Evolutionary conservation across 192 early-diverging fungal species (phyloP).

Genomic region (Jimgerdemannia flammicorona): DNA sequence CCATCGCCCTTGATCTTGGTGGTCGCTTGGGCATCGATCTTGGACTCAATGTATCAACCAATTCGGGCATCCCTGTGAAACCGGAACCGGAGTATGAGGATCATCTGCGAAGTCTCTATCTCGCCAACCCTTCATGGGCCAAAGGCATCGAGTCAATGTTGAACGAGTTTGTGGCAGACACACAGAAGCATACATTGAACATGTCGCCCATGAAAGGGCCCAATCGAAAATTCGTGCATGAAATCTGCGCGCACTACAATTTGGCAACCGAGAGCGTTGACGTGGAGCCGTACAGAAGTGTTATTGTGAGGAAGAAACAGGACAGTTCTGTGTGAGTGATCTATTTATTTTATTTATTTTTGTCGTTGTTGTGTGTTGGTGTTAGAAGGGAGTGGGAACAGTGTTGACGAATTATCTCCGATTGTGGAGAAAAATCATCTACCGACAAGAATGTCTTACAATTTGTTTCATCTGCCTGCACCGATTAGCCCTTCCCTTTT

Average conservation of each 20-base stretch:
- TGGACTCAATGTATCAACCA: not conserved
- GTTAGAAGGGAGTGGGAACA: not conserved
- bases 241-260: conserved; percentile 69
- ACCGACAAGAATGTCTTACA: conserved; percentile 1
- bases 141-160: conserved; percentile 64
- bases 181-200: conserved; percentile 43
- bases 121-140: conserved; percentile 58
- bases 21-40: not conserved
- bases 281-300: conserved; percentile 68
- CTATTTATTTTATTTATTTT: not conserved
- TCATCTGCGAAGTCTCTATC: conserved; percentile 66
- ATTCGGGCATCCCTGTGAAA: not conserved
- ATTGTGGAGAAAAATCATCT: conserved; percentile 15
- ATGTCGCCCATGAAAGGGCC: conserved; percentile 66
- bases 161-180: conserved; percentile 64
- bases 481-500: conserved; percentile 21
- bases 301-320: conserved; percentile 51
- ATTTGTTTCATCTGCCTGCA: not conserved
- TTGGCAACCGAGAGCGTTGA: conserved; percentile 76
- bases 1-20: conserved; percentile 68
- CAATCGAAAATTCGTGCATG: conserved; percentile 68
- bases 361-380: not conserved
- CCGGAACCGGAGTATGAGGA: conserved; percentile 44
- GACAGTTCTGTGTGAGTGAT: conserved; percentile 16
- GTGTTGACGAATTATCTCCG: not conserved